Evolutionary conservation across 2,329 filamentous ascomycete genomes (phyloP), one percentile per base, ranked within the genome.

Genomic region (Pochonia chlamydosporia): DNA sequence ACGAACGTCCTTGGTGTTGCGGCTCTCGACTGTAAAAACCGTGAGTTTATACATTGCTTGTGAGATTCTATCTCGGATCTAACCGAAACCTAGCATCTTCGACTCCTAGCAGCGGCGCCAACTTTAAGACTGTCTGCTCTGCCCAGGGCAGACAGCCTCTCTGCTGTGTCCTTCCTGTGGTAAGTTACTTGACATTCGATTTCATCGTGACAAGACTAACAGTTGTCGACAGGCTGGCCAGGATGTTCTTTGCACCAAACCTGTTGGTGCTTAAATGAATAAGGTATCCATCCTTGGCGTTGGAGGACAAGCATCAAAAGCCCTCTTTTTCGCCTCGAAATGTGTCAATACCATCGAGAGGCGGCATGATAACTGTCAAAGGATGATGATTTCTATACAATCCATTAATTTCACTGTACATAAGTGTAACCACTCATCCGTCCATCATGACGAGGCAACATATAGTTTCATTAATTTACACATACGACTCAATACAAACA

Each of bases 151-250:
- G 46, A 20, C 3, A 46, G 28, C 23, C 53, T 2, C 6, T 16
- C n/a, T 55, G 52, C 48, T 55, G 53, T 35, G 46, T 36, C 16
- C 8, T 47, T n/a, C 46, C 49, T 3, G 18, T 52, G 21, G 49
- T 55, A 16, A 40, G 49, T 41, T 23, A n/a, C 3, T 5, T 4
- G 4, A 18, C 13, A 9, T 7, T 21, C 3, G 16, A 2, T 3
- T 3, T 5, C 5, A 5, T 1, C 25, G 5, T 3, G 1, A 16
- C 6, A 26, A 10, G 28, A 20, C 46, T 43, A n/a, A 43, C 40
- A 16, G n/a, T 21, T 14, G 13, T 2, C 4, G 4, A 3, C 8
- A 47, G 45, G 45, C 45, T 30, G 45, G 40, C 3, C 45, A 43
- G 26, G 31, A 10, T 6, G 23, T 47, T 39, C 45, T 47, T 30